Percentiles rank a stretch among this genome's conserved stretches.
Conservation (phyloP, 257 asterid species). For the Hygrophila difformis region DNA sequence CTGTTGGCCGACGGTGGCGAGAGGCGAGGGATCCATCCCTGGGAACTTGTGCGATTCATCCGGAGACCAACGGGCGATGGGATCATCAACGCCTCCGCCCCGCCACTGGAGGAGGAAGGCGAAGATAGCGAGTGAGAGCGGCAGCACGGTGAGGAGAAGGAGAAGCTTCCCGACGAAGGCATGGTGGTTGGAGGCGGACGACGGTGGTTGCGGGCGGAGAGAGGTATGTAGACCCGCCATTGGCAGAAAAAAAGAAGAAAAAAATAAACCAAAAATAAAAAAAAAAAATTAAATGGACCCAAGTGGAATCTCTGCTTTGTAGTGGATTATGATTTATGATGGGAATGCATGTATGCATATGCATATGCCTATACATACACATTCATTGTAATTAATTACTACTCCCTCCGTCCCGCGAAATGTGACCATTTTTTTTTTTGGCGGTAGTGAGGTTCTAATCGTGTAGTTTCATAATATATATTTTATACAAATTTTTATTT, state of each 20-base stretch:
- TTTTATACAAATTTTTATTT: too few relatives aligned
- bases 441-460: too few relatives aligned
- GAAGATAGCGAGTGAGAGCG: slow-evolving; percentile 54
- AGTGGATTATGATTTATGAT: too few relatives aligned
- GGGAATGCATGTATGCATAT: too few relatives aligned
- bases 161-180: slow-evolving; percentile 37
- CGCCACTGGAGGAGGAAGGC: slow-evolving; percentile 88
- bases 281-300: too few relatives aligned
- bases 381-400: too few relatives aligned
- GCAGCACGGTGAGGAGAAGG: slow-evolving; percentile 54
- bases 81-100: slow-evolving; percentile 65
- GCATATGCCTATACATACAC: too few relatives aligned
- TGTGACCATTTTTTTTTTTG: too few relatives aligned
- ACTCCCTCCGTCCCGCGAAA: too few relatives aligned
- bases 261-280: too few relatives aligned
- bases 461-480: too few relatives aligned
- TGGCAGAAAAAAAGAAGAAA: slow-evolving; percentile 13
- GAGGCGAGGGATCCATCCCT: slow-evolving; percentile 45
- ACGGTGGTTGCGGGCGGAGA: slow-evolving; percentile 41
- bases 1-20: slow-evolving; percentile 24
- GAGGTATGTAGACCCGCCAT: slow-evolving; percentile 68
- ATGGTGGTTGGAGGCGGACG: slow-evolving; percentile 32
- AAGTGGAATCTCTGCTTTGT: too few relatives aligned
- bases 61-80: slow-evolving; percentile 41
- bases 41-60: slow-evolving; percentile 44